phyloP scores from a whole-genome alignment of 306 rosid species.

The Geum urbanum region DNA sequence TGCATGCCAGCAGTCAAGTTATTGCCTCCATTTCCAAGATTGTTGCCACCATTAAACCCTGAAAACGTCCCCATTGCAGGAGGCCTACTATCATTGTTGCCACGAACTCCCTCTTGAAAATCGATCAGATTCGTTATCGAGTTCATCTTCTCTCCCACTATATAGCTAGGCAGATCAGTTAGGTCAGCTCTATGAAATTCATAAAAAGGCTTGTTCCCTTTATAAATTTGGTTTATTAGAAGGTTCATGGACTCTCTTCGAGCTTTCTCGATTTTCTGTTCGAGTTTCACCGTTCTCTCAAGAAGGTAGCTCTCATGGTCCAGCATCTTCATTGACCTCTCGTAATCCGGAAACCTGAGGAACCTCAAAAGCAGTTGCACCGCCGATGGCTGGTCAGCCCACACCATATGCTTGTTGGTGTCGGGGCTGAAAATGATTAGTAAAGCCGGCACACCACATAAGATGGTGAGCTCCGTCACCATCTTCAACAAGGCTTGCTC shows the following conservation, averaged over 20 bases:
- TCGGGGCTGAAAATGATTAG: slow-evolving; percentile 27
- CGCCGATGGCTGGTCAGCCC: slow-evolving; percentile 30
- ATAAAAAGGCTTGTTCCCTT: background rate
- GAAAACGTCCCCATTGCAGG: too few relatives aligned
- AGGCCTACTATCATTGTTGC: too few relatives aligned
- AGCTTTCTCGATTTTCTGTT: slow-evolving; percentile 27
- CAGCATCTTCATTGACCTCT: slow-evolving; percentile 28
- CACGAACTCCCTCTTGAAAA: too few relatives aligned
- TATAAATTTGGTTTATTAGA: slow-evolving; percentile 24
- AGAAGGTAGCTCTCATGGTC: slow-evolving; percentile 36
- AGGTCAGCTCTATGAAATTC: too few relatives aligned
- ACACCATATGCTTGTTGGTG: slow-evolving; percentile 13
- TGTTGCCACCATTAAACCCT: too few relatives aligned
- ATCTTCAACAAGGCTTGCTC: slow-evolving; percentile 34
- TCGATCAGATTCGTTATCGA: too few relatives aligned
- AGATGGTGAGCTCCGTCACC: slow-evolving; percentile 30
- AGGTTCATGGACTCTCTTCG: slow-evolving; percentile 17
- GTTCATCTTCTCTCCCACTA: too few relatives aligned
- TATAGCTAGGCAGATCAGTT: too few relatives aligned
- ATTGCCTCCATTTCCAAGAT: too few relatives aligned
- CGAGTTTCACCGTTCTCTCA: slow-evolving; percentile 20
- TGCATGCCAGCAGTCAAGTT: too few relatives aligned
- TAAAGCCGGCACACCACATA: slow-evolving; percentile 34
- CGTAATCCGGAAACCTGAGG: slow-evolving; percentile 22
- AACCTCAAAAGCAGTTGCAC: slow-evolving; percentile 20